Base-by-base conservation (phyloP, 23 red algal species). In the Gracilaria gracilis region DNA sequence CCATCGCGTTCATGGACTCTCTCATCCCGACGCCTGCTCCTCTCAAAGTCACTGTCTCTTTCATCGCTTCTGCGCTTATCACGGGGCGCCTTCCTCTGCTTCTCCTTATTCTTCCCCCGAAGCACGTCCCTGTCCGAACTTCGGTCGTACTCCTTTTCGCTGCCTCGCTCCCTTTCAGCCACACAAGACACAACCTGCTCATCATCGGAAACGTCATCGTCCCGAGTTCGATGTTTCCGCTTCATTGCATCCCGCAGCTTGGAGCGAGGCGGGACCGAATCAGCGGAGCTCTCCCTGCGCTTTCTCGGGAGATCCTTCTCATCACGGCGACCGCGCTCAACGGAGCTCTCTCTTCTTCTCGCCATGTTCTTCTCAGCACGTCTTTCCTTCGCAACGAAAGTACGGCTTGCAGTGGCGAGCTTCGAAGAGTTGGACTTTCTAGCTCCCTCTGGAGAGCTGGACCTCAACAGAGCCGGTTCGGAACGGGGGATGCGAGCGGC, bases 131-230 rank as follows among this genome's bases (percentile, higher is more conserved):
- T 20, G 40, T 77, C 38, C 5, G 72, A 25, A 77, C 50, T 0
- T 50, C 38, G 72, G 1, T 48, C 72, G 42, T 77, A 50, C 20
- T 77, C 72, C n/a, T 49, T 77, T 29, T 77, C 72, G 42, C 38
- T 50, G 21, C 72, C 23, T 50, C 40, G 72, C 50, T 77, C 39
- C 72, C n/a, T 77, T 77, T 50, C 72, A 50, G 23, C 23, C 34
- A 5, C 20, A 28, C 42, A 2, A 77, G 72, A 77, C 4, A 51
- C 72, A 51, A 4, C 8, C 40, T 77, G 39, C 9, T 77, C 72
- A 40, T 7, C 20, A 15, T 77, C 72, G 23, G 24, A 77, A 50
- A 77, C 12, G 0, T 16, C 72, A 77, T 77, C 72, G 34, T 77
- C 72, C 1, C 9, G 31, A 0, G 39, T 28, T 31, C 42, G 2